Base-by-base conservation (phyloP, 768 basidiomycete species). In the Cubamyces sp. region DNA sequence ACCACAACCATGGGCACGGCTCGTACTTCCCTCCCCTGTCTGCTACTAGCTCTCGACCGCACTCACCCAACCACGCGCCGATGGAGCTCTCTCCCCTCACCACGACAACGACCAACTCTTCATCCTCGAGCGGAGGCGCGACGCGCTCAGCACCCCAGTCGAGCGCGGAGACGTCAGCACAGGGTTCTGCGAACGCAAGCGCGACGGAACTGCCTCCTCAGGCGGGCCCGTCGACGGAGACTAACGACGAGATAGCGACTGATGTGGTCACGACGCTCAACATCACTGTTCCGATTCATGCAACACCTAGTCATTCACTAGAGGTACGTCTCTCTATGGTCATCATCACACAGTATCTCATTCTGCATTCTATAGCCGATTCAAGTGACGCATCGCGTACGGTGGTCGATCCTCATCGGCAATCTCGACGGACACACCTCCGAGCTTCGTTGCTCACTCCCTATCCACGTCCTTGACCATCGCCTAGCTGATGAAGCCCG, bases 391-490 rank as follows among this genome's bases (percentile, higher is more conserved):
- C 93, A 98, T 75, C 87, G 90, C 51, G 82, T 98, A 67, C 83
- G 88, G 41, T 92, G 91, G 91, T 83, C 73, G 16, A 89, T 93
- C 64, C 78, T 87, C 54, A 89, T 96, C 70, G 81, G 81, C 64
- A 98, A 98, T 71, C 80, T 81, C 7, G 96, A 98, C 71, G 95
- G 95, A 0, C 96, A 98, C 71, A 88, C 87, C 3, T 96, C 94
- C 9, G 94, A 98, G 74, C 81, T 98, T n/a, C 87, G 95, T 16
- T 98, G 96, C 74, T 94, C 94, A 1, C 81, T 98, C 5, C 96
- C 96, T 0, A 75, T 98, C 37, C 86, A 92, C 70, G 81, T 98
- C 50, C 87, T 98, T 23, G 88, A 95, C 66, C 72, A 82, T 61
- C 79, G 84, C 14, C 77, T 96, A 1, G 79, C 91, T 16, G 81